Base-by-base conservation (phyloP, 108 stramenopile species). In the Bacterosira constricta region DNA sequence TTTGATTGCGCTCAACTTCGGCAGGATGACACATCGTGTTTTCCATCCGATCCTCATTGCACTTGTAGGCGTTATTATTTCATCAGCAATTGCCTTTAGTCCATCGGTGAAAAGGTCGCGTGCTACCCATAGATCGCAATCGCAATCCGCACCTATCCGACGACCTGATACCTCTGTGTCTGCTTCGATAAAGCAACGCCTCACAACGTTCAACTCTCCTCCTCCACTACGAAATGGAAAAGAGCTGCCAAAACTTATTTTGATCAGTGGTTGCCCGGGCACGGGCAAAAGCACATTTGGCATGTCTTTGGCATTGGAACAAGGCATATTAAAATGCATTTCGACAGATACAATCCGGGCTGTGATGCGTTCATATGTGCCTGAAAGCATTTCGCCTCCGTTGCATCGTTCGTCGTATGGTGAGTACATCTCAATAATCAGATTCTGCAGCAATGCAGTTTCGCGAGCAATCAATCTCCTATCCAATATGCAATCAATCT, bases 251-350 rank as follows among this genome's bases (percentile, higher is more conserved):
- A 81, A 81, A 57, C 61, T 86, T 6, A 81, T 86, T 39, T 53
- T 87, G 21, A 84, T 87, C 34, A 58, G 77, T 32, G 86, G 86
- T 4, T 66, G 64, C 44, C 71, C 83, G 1, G 86, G 86, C 1
- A 87, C 85, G 10, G 85, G 85, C 4, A 86, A 83, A 39, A 54
- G 45, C 4, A 90, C 89, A 25, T 85, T 90, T 52, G 89, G 86
- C 3, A 87, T 90, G 86, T 65, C 71, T 2, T 39, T 87, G 20
- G 89, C 89, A 8, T 68, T 86, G 1, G 82, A 83, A 32, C 85
- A 84, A 55, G 86, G 85, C 7, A 90, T 90, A 35, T 50, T 87
- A 17, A 85, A 85, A 52, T 87, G 85, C 53, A 84, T 90, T 8
- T 74, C 71, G 1, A 90, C 89, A 12, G 89, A 90, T 56, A 85